Conservation (phyloP, 768 basidiomycete species). For the Agaricus subrufescens region DNA sequence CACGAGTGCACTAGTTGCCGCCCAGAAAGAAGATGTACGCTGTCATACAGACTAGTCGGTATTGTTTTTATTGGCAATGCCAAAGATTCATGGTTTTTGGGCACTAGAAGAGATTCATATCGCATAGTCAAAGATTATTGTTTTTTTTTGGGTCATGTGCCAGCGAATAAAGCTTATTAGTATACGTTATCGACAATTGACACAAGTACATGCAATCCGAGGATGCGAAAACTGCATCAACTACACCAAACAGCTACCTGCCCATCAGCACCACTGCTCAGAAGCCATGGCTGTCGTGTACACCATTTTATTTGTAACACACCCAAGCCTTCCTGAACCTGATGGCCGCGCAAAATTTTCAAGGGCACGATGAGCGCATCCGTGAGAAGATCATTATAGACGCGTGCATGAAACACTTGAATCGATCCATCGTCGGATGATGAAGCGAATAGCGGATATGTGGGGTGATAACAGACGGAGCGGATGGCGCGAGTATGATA, state of each 20-base stretch:
- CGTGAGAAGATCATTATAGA: slow-evolving; percentile 93
- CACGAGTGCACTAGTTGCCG: not conserved
- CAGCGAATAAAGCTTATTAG: too few species aligned
- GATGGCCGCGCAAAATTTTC: slow-evolving; percentile 93
- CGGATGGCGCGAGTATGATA: slow-evolving; percentile 95
- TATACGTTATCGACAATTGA: not conserved
- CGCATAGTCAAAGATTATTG: too few species aligned
- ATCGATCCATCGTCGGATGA: slow-evolving; percentile 97
- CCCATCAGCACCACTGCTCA: slow-evolving; percentile 92
- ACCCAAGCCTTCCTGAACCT: slow-evolving; percentile 79
- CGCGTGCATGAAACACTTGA: slow-evolving; percentile 93
- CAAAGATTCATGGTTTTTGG: not conserved
- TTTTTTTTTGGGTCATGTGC: too few species aligned
- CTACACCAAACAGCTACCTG: slow-evolving; percentile 85
- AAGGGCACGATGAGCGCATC: slow-evolving; percentile 97
- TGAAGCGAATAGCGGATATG: slow-evolving; percentile 93
- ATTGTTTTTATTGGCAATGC: not conserved
- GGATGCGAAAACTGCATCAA: slow-evolving; percentile 22
- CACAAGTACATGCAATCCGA: not conserved
- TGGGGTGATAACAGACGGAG: slow-evolving; percentile 88
- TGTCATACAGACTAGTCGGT: too few species aligned
- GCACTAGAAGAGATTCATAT: not conserved
- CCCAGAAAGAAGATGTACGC: not conserved
- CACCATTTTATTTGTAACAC: slow-evolving; percentile 92
- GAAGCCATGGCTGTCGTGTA: slow-evolving; percentile 84